Percentiles rank a stretch among this genome's conserved stretches.
Evolutionary conservation across 2,329 filamentous ascomycete genomes (phyloP).

Genomic region (Phaeosphaeriaceae sp.): DNA sequence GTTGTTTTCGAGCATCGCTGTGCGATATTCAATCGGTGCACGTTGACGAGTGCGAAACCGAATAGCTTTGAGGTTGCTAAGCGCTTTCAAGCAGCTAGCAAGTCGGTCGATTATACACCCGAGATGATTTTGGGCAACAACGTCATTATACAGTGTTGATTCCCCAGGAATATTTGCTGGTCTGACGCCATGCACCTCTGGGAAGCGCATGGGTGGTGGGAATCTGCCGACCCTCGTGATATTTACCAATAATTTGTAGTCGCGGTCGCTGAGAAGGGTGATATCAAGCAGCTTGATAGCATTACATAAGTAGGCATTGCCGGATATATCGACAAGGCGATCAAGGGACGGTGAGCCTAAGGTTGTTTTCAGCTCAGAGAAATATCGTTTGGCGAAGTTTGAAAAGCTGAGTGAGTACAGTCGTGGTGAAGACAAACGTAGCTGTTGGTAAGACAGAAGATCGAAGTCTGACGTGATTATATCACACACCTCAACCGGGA

Average conservation of each 20-base stretch:
- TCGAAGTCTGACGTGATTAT: slow-evolving; percentile 25
- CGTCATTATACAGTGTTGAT: slow-evolving; percentile 28
- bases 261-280: slow-evolving; percentile 28
- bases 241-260: slow-evolving; percentile 27
- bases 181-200: slow-evolving; percentile 21
- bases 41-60: slow-evolving; percentile 22
- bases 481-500: slow-evolving; percentile 40
- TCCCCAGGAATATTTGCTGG: slow-evolving; percentile 25
- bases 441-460: slow-evolving; percentile 18
- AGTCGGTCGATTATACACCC: slow-evolving; percentile 28
- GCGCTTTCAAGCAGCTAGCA: slow-evolving; percentile 17
- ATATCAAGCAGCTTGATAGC: slow-evolving; percentile 30
- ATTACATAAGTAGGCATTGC: slow-evolving; percentile 19
- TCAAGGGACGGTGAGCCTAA: slow-evolving; percentile 33
- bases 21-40: slow-evolving; percentile 15
- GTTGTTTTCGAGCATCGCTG: slow-evolving; percentile 15
- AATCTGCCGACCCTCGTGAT: slow-evolving; percentile 32
- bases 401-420: slow-evolving; percentile 28
- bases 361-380: slow-evolving; percentile 28
- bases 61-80: slow-evolving; percentile 26
- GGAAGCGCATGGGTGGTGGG: slow-evolving; percentile 38
- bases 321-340: slow-evolving; percentile 25
- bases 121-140: slow-evolving; percentile 17
- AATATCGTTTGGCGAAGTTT: slow-evolving; percentile 29
- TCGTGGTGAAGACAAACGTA: slow-evolving; percentile 35